Percentiles rank a stretch among this genome's conserved stretches.
These are phyloP conservation scores for Globisporangium megalacanthum DNA, from an alignment of 352 stramenopile species.

Conservation along the genomic window DNA sequence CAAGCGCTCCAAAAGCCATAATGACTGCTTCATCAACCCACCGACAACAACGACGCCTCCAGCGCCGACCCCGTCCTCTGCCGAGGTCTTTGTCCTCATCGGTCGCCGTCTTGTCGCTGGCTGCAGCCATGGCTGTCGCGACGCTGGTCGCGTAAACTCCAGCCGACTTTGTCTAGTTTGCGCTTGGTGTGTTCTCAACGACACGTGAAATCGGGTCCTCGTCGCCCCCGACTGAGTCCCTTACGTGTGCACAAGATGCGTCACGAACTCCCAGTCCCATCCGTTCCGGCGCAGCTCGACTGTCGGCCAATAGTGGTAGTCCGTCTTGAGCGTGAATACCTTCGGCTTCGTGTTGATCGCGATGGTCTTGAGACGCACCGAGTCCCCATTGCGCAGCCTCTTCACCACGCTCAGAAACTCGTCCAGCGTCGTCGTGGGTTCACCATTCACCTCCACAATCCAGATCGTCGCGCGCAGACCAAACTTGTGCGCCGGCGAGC, in stretches of 20 bases:
- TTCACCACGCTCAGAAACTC: slow-evolving; percentile 82
- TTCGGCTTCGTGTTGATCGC: slow-evolving; percentile 88
- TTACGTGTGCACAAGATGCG: slow-evolving; percentile 20
- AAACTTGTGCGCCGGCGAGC: slow-evolving; percentile 89
- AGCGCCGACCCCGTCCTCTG: background rate
- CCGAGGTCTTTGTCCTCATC: background rate
- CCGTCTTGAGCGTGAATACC: slow-evolving; percentile 88
- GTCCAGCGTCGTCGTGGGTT: slow-evolving; percentile 74
- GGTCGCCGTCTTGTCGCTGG: background rate
- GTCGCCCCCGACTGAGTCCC: background rate
- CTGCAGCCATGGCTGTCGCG: background rate
- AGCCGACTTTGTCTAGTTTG: too few species aligned
- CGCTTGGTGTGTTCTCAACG: too few species aligned
- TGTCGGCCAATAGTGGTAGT: slow-evolving; percentile 91
- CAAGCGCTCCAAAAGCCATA: background rate
- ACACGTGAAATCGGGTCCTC: too few species aligned
- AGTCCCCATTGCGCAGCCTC: slow-evolving; percentile 73
- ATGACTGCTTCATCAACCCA: background rate
- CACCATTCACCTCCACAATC: slow-evolving; percentile 89
- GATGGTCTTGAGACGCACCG: slow-evolving; percentile 87
- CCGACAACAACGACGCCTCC: background rate
- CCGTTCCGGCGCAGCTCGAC: slow-evolving; percentile 66
- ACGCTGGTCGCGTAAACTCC: slow-evolving; percentile 3
- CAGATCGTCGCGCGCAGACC: slow-evolving; percentile 86
- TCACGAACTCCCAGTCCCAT: slow-evolving; percentile 74